Evolutionary conservation across 768 basidiomycete species (phyloP), one percentile per base, ranked within the genome.

Genomic region (Mycena polygramma): DNA sequence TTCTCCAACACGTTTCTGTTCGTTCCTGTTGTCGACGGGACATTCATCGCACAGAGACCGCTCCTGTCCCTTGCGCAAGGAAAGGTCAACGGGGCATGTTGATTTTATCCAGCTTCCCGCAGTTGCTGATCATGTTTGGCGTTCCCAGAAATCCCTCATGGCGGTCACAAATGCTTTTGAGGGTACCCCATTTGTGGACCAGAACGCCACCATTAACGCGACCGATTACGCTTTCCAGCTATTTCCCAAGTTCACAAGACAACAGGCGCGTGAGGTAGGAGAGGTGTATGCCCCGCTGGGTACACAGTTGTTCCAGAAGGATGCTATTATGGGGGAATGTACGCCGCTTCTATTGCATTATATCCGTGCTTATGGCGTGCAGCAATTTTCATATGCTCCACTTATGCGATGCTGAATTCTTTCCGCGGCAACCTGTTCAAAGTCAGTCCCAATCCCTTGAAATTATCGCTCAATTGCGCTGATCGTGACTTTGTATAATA

Each of bases 351-450:
- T 22, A 37, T 41, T 36, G 19, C 5, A 15, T n/a, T n/a, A 22
- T 13, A 26, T 41, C 20, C 5, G 26, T 58, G 30, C 30, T 30
- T 30, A 30, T 2, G 30, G 2, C 6, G 30, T 6, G 4, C 57
- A 82, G 82, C 80, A 4, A 78, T 80, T 35, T 76, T 83, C 54
- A 68, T 77, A 19, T 83, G 82, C 54, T 80, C 81, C 5, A 75
- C 80, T 1, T 79, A 81, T 54, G 74, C 66, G 35, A 14, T 82
- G 48, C 73, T 81, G 7, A 22, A 66, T 14, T 58, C 80, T 8
- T 83, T 81, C 61, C 17, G 51, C 7, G 74, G 75, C 24, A 66
- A 64, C 20, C 69, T 77, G 1, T 82, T 75, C 69, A 83, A 81
- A 76, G 82, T 81, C 30, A 30, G 30, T 30, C 30, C 6, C 30